A percentile compares a stretch with the other conserved stretches of the same genome.
Conservation (phyloP, 352 stramenopile genomes). For the Phytophthora citrophthora region DNA sequence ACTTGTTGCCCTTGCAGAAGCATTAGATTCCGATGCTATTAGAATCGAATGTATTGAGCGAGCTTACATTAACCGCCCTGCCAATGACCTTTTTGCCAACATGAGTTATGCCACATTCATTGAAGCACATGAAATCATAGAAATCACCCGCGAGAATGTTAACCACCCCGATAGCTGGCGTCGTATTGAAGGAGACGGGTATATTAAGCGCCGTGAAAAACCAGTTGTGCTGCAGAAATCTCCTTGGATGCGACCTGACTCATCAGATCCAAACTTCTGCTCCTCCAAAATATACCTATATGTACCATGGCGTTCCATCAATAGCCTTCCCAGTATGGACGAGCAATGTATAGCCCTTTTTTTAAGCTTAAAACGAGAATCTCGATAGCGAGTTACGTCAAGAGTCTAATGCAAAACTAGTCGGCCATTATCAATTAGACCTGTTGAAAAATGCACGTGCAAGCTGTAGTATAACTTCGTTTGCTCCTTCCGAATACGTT, state of each 20-base stretch:
- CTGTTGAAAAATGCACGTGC: not conserved
- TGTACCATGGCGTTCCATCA: not conserved
- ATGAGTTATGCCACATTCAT: conserved; percentile 13
- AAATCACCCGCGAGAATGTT: too few relatives aligned
- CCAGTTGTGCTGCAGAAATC: not conserved
- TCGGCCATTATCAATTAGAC: not conserved
- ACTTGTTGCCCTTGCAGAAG: not conserved
- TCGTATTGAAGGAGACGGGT: not conserved
- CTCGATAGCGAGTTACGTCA: not conserved
- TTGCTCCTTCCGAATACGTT: not conserved
- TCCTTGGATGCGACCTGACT: not conserved
- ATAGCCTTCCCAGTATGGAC: not conserved
- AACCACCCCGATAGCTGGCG: not conserved
- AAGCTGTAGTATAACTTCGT: not conserved
- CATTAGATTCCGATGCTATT: not conserved
- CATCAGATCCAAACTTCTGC: not conserved
- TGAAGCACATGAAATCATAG: not conserved
- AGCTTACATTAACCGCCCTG: not conserved
- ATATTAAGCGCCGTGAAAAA: not conserved
- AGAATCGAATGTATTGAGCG: conserved; percentile 6
- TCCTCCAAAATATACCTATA: not conserved
- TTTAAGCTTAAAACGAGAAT: not conserved
- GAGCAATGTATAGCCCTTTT: not conserved
- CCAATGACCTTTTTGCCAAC: not conserved
- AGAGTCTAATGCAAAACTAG: not conserved